These are phyloP conservation scores for Phytophthora agathidicida DNA, from an alignment of 352 stramenopile species.

Conservation along the genomic window DNA sequence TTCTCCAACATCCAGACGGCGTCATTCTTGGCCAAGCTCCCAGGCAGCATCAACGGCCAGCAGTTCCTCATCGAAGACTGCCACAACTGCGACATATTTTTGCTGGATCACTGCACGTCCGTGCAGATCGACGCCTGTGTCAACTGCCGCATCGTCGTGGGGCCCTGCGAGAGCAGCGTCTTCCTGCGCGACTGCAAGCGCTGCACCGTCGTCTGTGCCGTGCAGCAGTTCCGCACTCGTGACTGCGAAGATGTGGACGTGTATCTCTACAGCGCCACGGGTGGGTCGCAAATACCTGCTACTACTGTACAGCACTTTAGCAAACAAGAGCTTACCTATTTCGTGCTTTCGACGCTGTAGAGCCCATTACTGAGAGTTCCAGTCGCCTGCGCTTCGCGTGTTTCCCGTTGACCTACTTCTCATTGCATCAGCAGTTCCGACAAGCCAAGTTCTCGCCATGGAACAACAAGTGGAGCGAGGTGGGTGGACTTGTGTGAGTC, in stretches of 20 bases:
- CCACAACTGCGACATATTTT: conserved; percentile 74
- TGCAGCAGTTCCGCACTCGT: conserved; percentile 76
- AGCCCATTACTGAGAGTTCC: conserved; percentile 78
- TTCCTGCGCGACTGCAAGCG: conserved; percentile 73
- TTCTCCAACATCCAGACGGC: conserved; percentile 52
- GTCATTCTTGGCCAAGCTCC: conserved; percentile 55
- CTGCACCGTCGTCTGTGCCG: conserved; percentile 67
- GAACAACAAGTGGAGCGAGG: conserved; percentile 88
- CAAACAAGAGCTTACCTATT: conserved; percentile 2
- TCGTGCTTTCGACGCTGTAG: conserved; percentile 26
- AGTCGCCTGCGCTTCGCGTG: conserved; percentile 62
- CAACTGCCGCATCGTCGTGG: conserved; percentile 76
- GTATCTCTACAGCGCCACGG: conserved; percentile 68
- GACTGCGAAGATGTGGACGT: conserved; percentile 71
- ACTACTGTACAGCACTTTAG: no score
- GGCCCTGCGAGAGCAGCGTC: conserved; percentile 70
- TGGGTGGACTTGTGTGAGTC: conserved; percentile 5
- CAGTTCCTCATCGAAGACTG: conserved; percentile 84
- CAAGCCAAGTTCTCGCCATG: conserved; percentile 74
- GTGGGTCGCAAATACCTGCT: conserved; percentile 31
- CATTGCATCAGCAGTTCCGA: conserved; percentile 70
- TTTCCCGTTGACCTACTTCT: conserved; percentile 75
- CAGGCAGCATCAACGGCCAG: conserved; percentile 73
- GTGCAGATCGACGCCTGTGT: conserved; percentile 79
- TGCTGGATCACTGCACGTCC: conserved; percentile 78